Conservation (phyloP, 495 filamentous ascomycete species). For the Bathelium albidoporum region DNA sequence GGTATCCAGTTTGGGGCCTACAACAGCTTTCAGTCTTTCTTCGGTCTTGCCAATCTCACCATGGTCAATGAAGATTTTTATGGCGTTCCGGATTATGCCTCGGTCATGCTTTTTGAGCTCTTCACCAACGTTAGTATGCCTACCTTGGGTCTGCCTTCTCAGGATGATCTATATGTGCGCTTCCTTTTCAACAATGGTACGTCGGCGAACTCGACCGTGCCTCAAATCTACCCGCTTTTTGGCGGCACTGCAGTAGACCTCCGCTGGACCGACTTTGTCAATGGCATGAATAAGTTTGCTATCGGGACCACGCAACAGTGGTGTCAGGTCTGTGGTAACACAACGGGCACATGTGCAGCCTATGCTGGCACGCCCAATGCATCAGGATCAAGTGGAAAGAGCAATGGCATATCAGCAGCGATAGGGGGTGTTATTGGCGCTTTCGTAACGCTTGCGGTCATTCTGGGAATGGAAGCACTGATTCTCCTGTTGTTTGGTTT, state of each 20-base stretch:
- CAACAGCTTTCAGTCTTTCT: constrained; percentile 63
- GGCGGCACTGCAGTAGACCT: constrained; percentile 40
- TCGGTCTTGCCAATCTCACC: constrained; percentile 55
- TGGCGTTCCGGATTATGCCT: constrained; percentile 58
- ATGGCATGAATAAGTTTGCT: constrained; percentile 49
- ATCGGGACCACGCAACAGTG: constrained; percentile 51
- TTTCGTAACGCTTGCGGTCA: constrained; percentile 48
- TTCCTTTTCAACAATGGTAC: constrained; percentile 73
- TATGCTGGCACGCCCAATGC: constrained; percentile 11
- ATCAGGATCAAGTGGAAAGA: constrained; percentile 3
- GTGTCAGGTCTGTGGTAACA: constrained; percentile 59
- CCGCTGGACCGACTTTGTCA: constrained; percentile 52
- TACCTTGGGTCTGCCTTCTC: constrained; percentile 38
- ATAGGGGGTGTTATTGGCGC: constrained; percentile 51
- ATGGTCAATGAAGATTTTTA: constrained; percentile 49
- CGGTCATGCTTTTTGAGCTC: constrained; percentile 64
- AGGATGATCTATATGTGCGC: constrained; percentile 55
- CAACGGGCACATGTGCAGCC: constrained; percentile 48
- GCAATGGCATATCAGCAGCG: constrained; percentile 31
- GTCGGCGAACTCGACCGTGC: constrained; percentile 38
- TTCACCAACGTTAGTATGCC: constrained; percentile 47
- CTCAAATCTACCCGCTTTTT: constrained; percentile 57
- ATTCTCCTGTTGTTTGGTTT: constrained; percentile 38
- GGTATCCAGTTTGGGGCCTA: constrained; percentile 60
- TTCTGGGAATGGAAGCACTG: constrained; percentile 39